These are phyloP conservation scores for Besnoitia besnoiti DNA, from an alignment of 169 alveolate species.

Conservation along the genomic window DNA sequence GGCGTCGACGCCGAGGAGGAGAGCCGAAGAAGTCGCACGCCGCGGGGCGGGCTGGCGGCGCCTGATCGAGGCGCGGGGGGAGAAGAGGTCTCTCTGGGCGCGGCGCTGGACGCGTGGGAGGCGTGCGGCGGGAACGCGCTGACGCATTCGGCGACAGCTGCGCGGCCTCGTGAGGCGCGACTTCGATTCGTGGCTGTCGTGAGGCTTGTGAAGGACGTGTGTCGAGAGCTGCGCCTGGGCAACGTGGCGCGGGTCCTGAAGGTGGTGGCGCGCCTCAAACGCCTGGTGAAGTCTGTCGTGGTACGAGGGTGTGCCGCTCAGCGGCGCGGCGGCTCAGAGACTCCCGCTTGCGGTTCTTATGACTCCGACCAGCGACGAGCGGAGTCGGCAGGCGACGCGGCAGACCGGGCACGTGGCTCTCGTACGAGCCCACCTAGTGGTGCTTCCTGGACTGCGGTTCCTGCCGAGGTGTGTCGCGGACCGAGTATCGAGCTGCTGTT, in stretches of 20 bases:
- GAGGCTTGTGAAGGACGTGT: not conserved
- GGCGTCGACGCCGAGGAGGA: not conserved
- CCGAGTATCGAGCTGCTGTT: not conserved
- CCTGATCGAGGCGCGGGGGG: too few species aligned
- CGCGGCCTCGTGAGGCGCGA: not conserved
- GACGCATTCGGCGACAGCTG: not conserved
- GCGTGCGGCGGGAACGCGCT: not conserved
- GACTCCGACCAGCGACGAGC: not conserved
- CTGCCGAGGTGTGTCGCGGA: not conserved
- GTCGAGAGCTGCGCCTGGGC: not conserved
- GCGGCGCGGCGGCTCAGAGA: not conserved
- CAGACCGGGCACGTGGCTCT: too few species aligned
- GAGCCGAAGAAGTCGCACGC: too few species aligned
- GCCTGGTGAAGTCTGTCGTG: not conserved
- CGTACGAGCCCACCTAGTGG: not conserved
- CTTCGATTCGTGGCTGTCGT: not conserved
- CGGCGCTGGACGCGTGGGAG: not conserved
- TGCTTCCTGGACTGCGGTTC: not conserved
- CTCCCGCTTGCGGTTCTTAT: not conserved
- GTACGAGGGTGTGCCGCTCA: not conserved
- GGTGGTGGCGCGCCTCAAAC: not conserved
- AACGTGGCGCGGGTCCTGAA: slow-evolving; percentile 14
- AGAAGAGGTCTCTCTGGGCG: too few species aligned
- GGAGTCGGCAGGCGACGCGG: not conserved
- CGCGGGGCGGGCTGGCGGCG: too few species aligned